These are phyloP conservation scores for Fusarium clavum DNA, from an alignment of 2,329 filamentous ascomycete species.

Conservation along the genomic window DNA sequence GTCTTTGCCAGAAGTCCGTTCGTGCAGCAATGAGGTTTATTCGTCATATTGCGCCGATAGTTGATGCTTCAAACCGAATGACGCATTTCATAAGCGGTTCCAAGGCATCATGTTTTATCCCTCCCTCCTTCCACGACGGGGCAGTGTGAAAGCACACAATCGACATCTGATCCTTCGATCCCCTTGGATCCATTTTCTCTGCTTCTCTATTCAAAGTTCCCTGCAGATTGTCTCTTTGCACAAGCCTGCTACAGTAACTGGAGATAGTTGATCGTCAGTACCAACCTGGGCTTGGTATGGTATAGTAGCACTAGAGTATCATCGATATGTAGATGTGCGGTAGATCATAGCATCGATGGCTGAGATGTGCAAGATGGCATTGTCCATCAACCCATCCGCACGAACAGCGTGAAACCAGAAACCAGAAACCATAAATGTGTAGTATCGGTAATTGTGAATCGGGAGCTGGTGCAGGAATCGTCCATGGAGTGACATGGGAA, in stretches of 20 bases:
- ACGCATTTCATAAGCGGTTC: slow-evolving; percentile 24
- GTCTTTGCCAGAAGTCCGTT: slow-evolving; percentile 25
- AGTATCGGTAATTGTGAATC: slow-evolving; percentile 13
- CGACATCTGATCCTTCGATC: neutral
- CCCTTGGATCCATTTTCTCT: slow-evolving; percentile 8
- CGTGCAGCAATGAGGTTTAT: slow-evolving; percentile 14
- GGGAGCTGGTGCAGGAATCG: slow-evolving; percentile 26
- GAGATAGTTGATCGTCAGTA: neutral
- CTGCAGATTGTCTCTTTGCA: neutral
- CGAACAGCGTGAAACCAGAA: neutral
- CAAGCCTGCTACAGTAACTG: neutral
- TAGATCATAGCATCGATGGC: slow-evolving; percentile 1
- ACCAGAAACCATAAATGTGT: slow-evolving; percentile 4
- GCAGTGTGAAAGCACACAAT: slow-evolving; percentile 15
- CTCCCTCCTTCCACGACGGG: slow-evolving; percentile 8
- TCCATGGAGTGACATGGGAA: slow-evolving; percentile 41
- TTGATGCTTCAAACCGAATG: slow-evolving; percentile 24
- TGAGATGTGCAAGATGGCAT: slow-evolving; percentile 9
- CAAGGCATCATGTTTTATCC: slow-evolving; percentile 26
- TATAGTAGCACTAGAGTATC: neutral
- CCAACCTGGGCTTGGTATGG: neutral
- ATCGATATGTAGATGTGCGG: slow-evolving; percentile 1
- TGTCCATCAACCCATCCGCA: slow-evolving; percentile 1
- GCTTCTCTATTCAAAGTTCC: neutral
- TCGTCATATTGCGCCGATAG: slow-evolving; percentile 30